Conservation (phyloP, 148 eudicot species). For the Chenopodium album region DNA sequence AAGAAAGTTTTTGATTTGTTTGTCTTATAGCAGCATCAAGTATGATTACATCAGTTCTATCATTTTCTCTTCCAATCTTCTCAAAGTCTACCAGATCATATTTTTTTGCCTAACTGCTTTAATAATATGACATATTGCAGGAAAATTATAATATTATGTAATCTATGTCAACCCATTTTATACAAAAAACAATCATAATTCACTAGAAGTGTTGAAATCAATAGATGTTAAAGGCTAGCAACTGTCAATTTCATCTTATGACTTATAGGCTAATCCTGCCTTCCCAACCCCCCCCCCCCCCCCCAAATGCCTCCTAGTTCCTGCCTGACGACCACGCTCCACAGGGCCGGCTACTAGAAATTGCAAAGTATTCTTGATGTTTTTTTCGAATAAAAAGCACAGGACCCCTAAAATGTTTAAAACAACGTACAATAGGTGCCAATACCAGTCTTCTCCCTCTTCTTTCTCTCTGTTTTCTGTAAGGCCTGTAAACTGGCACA, state of each 20-base stretch:
- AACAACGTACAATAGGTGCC: no score
- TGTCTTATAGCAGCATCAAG: constrained; percentile 3
- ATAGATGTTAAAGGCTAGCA: background rate
- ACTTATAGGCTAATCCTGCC: background rate
- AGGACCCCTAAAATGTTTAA: no score
- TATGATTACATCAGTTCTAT: constrained; percentile 13
- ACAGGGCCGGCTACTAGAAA: background rate
- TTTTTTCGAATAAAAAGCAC: no score
- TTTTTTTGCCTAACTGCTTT: constrained; percentile 6
- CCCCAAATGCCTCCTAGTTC: background rate
- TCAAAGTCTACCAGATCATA: background rate
- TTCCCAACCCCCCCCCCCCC: background rate
- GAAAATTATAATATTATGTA: background rate
- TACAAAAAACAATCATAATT: background rate
- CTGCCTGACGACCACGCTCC: background rate
- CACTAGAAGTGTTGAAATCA: background rate
- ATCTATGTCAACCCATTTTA: background rate
- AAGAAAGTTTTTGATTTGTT: background rate
- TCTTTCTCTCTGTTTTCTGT: no score
- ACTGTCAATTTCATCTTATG: background rate
- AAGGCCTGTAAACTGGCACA: no score
- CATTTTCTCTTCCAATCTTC: constrained; percentile 16
- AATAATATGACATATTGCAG: background rate
- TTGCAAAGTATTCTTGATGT: no score
- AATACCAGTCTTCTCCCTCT: no score